A percentile compares a stretch with the other conserved stretches of the same genome.
Evolutionary conservation across 148 eudicot genomes (phyloP).

Genomic region (Rhododendron henanense): DNA sequence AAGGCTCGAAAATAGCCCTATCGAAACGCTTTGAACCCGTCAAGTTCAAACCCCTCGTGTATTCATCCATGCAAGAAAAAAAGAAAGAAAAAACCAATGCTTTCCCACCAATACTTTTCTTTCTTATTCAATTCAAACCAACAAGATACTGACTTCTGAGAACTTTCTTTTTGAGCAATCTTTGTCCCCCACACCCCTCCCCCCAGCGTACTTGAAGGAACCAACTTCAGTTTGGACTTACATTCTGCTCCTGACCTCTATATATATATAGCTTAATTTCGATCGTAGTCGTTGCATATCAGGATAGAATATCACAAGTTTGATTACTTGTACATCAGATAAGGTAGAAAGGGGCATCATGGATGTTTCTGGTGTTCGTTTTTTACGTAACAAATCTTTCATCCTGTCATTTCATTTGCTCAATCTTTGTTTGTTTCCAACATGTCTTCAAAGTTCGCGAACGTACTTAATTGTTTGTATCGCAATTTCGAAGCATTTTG

Average conservation of each 20-base stretch:
- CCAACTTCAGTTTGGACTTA: background rate
- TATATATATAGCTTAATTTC: background rate
- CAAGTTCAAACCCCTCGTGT: background rate
- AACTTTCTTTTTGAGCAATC: background rate
- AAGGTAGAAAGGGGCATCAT: background rate
- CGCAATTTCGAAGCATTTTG: background rate
- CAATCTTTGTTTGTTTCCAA: background rate
- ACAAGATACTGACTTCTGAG: background rate
- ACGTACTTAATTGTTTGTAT: background rate
- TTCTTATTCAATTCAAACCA: background rate
- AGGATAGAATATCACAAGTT: background rate
- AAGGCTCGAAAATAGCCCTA: background rate
- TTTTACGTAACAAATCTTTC: background rate
- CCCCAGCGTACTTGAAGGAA: background rate
- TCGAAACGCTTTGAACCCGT: background rate
- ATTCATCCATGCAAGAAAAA: background rate
- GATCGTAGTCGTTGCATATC: background rate
- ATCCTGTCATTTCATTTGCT: background rate
- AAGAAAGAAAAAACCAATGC: background rate
- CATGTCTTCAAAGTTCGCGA: background rate
- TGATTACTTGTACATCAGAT: background rate
- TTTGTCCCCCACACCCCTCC: background rate
- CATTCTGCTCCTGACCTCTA: background rate
- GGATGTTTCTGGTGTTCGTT: background rate
- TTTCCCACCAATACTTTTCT: background rate